Conservation (phyloP, 495 filamentous ascomycete species). For the Margaritispora aquatica region DNA sequence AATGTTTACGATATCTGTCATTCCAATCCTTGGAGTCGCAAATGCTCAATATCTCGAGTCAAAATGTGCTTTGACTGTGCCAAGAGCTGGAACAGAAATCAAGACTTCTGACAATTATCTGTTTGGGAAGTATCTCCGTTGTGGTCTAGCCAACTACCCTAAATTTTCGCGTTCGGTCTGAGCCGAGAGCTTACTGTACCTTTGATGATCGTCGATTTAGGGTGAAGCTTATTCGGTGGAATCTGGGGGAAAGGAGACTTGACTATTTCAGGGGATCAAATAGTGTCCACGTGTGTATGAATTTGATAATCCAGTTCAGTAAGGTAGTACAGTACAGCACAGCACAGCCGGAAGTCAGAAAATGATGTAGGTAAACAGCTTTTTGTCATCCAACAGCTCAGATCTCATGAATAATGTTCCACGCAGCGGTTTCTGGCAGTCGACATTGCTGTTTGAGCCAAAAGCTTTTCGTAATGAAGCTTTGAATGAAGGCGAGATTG, state of each 20-base stretch:
- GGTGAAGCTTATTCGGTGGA: neutral
- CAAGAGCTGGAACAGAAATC: neutral
- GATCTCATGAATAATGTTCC: no score
- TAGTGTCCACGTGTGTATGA: no score
- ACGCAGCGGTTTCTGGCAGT: no score
- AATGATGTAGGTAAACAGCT: no score
- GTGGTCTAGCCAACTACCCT: no score
- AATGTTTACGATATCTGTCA: neutral
- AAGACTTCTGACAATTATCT: neutral
- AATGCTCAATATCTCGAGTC: neutral
- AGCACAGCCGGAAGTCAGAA: no score
- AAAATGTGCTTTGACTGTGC: neutral
- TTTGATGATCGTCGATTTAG: neutral
- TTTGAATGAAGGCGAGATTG: neutral
- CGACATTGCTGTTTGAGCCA: neutral
- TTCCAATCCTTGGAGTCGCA: neutral
- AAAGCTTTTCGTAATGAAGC: no score
- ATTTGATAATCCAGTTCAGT: no score
- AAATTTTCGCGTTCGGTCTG: neutral
- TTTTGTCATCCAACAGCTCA: no score
- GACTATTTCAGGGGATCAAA: neutral
- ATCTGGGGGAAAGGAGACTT: neutral
- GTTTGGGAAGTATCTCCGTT: neutral
- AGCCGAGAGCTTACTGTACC: neutral
- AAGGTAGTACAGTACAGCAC: no score